A percentile compares a stretch with the other conserved stretches of the same genome.
phyloP scores from a whole-genome alignment of 768 basidiomycete genomes.

The Boletus barrowsii region DNA sequence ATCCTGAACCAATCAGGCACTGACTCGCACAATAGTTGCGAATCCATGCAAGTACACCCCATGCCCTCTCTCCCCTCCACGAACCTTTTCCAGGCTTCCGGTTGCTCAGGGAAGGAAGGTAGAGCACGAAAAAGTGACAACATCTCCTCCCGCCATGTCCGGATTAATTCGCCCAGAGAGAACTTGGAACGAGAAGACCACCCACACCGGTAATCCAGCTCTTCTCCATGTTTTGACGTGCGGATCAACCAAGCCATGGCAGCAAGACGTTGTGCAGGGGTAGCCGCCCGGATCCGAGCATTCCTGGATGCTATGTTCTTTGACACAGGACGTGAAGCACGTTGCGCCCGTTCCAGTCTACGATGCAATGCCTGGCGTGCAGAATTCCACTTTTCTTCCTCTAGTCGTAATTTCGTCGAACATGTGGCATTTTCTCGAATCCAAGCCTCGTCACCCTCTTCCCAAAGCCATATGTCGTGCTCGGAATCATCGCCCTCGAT shows the following conservation, averaged over 20 bases:
- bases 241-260: background rate
- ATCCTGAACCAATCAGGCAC: background rate
- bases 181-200: background rate
- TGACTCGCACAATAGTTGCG: background rate
- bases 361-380: background rate
- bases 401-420: background rate
- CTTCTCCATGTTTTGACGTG: background rate
- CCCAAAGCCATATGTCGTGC: constrained; percentile 1
- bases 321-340: background rate
- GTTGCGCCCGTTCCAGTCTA: background rate
- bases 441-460: background rate
- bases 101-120: background rate
- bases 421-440: background rate
- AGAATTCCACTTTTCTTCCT: background rate
- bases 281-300: background rate
- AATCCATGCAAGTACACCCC: background rate
- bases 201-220: background rate
- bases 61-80: background rate
- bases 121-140: background rate
- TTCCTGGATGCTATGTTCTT: background rate
- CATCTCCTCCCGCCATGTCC: background rate
- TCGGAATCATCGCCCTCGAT: background rate
- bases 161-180: background rate
- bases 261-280: background rate
- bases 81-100: background rate